These are phyloP conservation scores for Prunus armeniaca DNA, from an alignment of 306 rosid genomes.

Conservation along the genomic window DNA sequence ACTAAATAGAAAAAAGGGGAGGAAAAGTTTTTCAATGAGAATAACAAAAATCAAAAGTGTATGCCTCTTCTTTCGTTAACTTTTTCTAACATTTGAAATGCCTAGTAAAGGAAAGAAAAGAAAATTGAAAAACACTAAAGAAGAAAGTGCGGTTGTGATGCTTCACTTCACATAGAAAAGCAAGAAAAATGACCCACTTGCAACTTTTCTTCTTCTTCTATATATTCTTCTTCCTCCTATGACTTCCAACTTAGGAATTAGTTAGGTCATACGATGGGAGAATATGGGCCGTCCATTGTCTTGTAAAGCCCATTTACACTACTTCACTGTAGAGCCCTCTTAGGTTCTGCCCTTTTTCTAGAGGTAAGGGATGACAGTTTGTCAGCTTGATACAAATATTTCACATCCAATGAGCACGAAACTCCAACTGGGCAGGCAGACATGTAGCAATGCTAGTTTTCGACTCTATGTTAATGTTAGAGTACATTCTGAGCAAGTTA, in stretches of 20 bases:
- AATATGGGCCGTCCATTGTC: background rate
- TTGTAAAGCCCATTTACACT: no score
- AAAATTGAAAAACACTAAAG: conserved; percentile 13
- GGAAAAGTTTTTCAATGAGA: background rate
- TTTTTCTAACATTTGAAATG: conserved; percentile 11
- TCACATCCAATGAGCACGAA: background rate
- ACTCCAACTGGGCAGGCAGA: background rate
- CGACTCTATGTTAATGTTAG: background rate
- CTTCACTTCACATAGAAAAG: conserved; percentile 18
- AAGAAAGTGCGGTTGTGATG: conserved; percentile 26
- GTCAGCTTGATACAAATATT: background rate
- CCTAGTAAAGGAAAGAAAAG: background rate
- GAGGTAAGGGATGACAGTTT: background rate
- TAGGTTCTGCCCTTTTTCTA: no score
- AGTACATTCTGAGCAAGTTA: conserved; percentile 2
- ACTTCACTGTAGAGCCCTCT: no score
- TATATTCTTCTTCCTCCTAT: background rate
- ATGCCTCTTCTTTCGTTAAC: background rate
- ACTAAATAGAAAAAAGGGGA: no score
- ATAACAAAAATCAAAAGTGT: background rate
- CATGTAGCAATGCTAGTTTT: background rate
- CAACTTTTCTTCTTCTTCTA: background rate
- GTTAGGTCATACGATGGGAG: background rate
- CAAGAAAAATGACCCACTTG: conserved; percentile 12
- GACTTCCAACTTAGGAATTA: no score